These are phyloP conservation scores for Carex cristatella DNA, from an alignment of 176 grass and related monocot genomes.

Conservation along the genomic window DNA sequence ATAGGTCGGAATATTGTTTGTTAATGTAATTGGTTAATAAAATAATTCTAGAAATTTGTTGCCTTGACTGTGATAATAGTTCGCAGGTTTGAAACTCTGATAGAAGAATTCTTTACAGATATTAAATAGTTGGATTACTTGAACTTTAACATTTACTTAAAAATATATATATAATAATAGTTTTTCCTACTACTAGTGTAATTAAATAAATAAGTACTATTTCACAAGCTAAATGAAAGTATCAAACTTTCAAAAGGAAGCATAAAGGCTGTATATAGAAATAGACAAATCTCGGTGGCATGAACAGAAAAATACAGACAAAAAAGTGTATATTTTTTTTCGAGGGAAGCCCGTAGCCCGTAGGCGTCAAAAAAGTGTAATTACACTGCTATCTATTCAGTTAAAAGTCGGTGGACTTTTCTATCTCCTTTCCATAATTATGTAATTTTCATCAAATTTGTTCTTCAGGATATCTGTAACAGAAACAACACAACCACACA, in stretches of 20 bases:
- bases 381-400: too few relatives aligned
- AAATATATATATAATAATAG: not conserved
- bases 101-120: too few relatives aligned
- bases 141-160: too few relatives aligned
- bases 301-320: not conserved
- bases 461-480: too few relatives aligned
- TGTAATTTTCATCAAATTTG: too few relatives aligned
- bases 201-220: not conserved
- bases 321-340: not conserved
- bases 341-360: too few relatives aligned
- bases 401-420: too few relatives aligned
- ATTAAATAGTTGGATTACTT: too few relatives aligned
- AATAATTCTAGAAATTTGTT: not conserved
- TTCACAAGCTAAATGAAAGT: not conserved
- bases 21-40: not conserved
- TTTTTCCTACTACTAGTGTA: not conserved
- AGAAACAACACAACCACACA: too few relatives aligned
- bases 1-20: not conserved
- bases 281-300: not conserved
- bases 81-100: too few relatives aligned
- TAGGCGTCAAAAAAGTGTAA: too few relatives aligned
- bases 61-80: not conserved
- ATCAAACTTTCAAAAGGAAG: not conserved
- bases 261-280: not conserved
- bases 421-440: too few relatives aligned